These are phyloP conservation scores for Neltuma alba DNA, from an alignment of 306 rosid genomes.

Conservation along the genomic window DNA sequence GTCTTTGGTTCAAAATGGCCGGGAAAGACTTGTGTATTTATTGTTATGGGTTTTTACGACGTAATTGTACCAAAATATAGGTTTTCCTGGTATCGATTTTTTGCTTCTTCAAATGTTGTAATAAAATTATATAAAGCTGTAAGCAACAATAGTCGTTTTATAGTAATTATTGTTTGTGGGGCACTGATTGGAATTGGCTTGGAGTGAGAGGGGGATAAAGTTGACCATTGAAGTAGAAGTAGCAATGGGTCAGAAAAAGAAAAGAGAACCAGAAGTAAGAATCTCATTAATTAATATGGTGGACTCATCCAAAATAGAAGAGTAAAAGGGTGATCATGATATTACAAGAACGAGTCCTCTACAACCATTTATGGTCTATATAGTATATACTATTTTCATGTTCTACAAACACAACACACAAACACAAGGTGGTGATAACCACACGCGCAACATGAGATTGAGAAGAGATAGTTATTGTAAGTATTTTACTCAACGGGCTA, in stretches of 20 bases:
- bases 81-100: neutral
- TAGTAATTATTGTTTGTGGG: neutral
- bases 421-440: neutral
- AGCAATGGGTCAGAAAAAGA: no score
- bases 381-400: slow-evolving; percentile 14
- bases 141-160: slow-evolving; percentile 19
- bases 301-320: slow-evolving; percentile 6
- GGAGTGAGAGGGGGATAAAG: neutral
- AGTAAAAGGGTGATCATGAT: slow-evolving; percentile 11
- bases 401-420: slow-evolving; percentile 24
- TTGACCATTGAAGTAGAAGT: neutral
- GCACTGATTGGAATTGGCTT: neutral
- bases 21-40: neutral
- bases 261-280: no score
- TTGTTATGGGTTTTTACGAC: slow-evolving; percentile 13
- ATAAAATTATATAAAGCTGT: slow-evolving; percentile 39
- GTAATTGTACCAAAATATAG: slow-evolving; percentile 21
- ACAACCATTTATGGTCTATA: slow-evolving; percentile 33
- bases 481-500: slow-evolving; percentile 36
- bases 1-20: slow-evolving; percentile 24
- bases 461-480: neutral
- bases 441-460: neutral
- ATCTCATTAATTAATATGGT: neutral
- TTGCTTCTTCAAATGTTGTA: neutral
- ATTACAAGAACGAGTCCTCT: slow-evolving; percentile 14